Evolutionary conservation across 352 stramenopile genomes (phyloP).

Genomic region (Pythium brassicae): DNA sequence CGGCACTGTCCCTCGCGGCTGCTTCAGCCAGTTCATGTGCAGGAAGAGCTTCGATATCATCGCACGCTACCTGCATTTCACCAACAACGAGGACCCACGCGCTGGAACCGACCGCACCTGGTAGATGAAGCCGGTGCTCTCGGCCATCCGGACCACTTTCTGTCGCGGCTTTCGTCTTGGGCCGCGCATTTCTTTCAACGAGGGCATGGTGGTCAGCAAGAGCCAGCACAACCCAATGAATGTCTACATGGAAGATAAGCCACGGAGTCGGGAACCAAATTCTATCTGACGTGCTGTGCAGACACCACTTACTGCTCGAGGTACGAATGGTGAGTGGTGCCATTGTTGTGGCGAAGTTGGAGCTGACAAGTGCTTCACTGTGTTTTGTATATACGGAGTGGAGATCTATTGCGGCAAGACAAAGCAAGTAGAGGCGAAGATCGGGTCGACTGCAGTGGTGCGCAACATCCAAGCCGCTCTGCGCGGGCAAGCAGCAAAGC

Average conservation of each 20-base stretch:
- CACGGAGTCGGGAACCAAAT: constrained; percentile 10
- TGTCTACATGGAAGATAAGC: constrained; percentile 9
- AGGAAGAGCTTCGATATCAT: background rate
- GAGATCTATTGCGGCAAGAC: constrained; percentile 4
- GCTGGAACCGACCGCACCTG: background rate
- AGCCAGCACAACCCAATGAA: constrained; percentile 5
- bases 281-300: constrained; percentile 10
- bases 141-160: constrained; percentile 2
- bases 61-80: background rate
- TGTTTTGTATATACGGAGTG: constrained; percentile 5
- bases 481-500: background rate
- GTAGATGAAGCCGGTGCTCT: background rate
- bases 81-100: background rate
- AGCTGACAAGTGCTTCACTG: background rate
- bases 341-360: background rate
- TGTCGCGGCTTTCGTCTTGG: constrained; percentile 5
- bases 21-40: background rate
- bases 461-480: background rate
- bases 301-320: constrained; percentile 2
- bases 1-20: background rate
- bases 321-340: background rate
- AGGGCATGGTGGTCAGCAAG: constrained; percentile 5
- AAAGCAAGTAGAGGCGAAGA: background rate
- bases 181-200: background rate
- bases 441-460: background rate